Percentiles rank a stretch among this genome's conserved stretches.
phyloP scores from a whole-genome alignment of 2,329 filamentous ascomycete species.

The Pseudogymnoascus sp. region DNA sequence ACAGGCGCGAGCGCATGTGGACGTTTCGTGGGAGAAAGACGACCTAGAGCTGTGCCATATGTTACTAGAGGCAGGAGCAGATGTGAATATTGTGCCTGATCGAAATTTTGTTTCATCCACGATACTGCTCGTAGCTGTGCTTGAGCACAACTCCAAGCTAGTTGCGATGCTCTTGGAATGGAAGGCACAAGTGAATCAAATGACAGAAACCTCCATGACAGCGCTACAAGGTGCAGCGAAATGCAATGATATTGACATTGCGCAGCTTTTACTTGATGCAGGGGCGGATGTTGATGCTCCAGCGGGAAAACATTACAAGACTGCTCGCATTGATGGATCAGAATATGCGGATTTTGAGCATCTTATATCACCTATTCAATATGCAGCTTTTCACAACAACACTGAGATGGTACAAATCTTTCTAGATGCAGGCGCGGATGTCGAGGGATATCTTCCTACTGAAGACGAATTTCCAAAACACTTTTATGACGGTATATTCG shows the following conservation, averaged over 20 bases:
- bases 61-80: constrained; percentile 14
- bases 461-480: background rate
- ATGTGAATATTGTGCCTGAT: constrained; percentile 10
- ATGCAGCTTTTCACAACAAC: constrained; percentile 13
- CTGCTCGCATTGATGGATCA: constrained; percentile 7
- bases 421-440: constrained; percentile 12
- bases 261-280: constrained; percentile 42
- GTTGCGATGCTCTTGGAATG: constrained; percentile 12
- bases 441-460: constrained; percentile 13
- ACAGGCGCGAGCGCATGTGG: background rate
- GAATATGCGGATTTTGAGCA: background rate
- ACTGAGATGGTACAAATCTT: constrained; percentile 15
- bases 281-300: constrained; percentile 31
- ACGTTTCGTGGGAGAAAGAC: background rate
- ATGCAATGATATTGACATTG: constrained; percentile 9
- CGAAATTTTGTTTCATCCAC: constrained; percentile 4
- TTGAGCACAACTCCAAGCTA: constrained; percentile 10
- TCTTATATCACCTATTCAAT: constrained; percentile 13
- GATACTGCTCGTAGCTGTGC: constrained; percentile 11
- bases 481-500: background rate
- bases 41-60: constrained; percentile 14
- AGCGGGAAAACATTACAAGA: constrained; percentile 10
- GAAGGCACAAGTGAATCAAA: constrained; percentile 12
- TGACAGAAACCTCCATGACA: constrained; percentile 12
- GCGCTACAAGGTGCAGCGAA: constrained; percentile 13